Base-by-base conservation (phyloP, 352 stramenopile genomes). In the Globisporangium okanoganense region DNA sequence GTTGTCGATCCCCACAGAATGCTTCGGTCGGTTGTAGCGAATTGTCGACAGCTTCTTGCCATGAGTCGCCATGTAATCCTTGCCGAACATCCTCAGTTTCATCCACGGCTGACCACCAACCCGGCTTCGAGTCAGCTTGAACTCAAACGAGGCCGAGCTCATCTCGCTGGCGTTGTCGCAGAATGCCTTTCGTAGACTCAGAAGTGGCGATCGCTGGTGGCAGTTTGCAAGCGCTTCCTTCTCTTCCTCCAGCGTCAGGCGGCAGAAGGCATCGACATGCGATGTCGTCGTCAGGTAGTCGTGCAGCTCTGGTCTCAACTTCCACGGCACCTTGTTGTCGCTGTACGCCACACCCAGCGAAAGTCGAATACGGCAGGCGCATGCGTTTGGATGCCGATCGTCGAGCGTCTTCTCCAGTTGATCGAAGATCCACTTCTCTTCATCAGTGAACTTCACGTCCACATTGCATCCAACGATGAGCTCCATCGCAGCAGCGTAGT, bases 341-440 rank as follows among this genome's bases (percentile, higher is more conserved):
- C 84, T 94, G 66, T 97, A 98, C 76, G 67, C 77, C 69, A 84
- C 98, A 52, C 70, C 90, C 57, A 85, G 90, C 47, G 66, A 96
- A 67, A 87, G 82, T 56, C 71, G 91, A 52, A 99, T 87, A 55
- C 97, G 87, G 66, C 95, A 98, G 9, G 97, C 96, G 71, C 97
- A 96, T 3, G 96, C 95, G 82, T 99, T 93, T 18, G 96, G 96
- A 60, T 98, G 90, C 25, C 91, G 90, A 58, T 99, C 96, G 64
- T 98, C 96, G 4, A 97, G 81, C 10, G 97, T 88, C 61, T 98
- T 98, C 38, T 85, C 79, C 20, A 99, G 67, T 64, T 99, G 94
- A 47, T 98, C 94, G 58, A 99, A 99, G 58, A 99, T 97, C 82
- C 98, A 97, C 65, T 94, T 87, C 70, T 99, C 96, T 78, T 99